Evolutionary conservation across 2,329 filamentous ascomycete species (phyloP).

Genomic region (Sporothrix curviconia): DNA sequence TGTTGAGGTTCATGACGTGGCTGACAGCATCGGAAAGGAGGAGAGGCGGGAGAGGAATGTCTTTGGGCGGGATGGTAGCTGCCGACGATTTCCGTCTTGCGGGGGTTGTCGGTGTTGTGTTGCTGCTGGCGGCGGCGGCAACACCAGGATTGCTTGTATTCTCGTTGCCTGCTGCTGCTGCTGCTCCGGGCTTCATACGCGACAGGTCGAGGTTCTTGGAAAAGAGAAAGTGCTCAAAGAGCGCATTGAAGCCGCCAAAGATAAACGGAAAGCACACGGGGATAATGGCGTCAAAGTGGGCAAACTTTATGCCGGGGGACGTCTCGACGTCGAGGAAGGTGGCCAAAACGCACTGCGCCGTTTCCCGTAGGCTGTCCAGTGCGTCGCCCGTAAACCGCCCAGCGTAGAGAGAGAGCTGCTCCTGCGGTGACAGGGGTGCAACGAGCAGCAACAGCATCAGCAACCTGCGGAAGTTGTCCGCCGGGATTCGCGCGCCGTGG

Average conservation of each 20-base stretch:
- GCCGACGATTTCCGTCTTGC: not conserved
- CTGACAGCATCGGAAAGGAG: slow-evolving; percentile 42
- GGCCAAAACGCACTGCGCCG: slow-evolving; percentile 59
- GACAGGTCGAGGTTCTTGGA: slow-evolving; percentile 64
- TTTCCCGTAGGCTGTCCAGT: slow-evolving; percentile 51
- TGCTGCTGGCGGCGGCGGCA: too few relatives aligned
- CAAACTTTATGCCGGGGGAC: slow-evolving; percentile 55
- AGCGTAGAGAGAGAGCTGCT: slow-evolving; percentile 56
- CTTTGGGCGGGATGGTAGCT: not conserved
- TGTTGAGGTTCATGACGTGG: slow-evolving; percentile 58
- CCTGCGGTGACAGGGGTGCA: slow-evolving; percentile 58
- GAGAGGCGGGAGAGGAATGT: slow-evolving; percentile 28
- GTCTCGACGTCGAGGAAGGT: slow-evolving; percentile 61
- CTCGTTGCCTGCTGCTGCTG: not conserved
- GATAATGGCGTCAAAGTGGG: slow-evolving; percentile 54
- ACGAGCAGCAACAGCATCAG: slow-evolving; percentile 63
- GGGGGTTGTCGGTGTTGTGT: slow-evolving; percentile 1
- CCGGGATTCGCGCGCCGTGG: slow-evolving; percentile 62
- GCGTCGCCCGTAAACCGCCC: slow-evolving; percentile 49
- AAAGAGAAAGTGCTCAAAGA: slow-evolving; percentile 72
- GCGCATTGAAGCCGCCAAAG: slow-evolving; percentile 58
- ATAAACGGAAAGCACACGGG: slow-evolving; percentile 57
- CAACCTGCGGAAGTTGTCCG: slow-evolving; percentile 65
- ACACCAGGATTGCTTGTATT: not conserved
- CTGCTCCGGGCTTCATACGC: slow-evolving; percentile 31